Evolutionary conservation across 495 filamentous ascomycete species (phyloP), one percentile per base, ranked within the genome.

Genomic region (Penicillium atrosanguineum): DNA sequence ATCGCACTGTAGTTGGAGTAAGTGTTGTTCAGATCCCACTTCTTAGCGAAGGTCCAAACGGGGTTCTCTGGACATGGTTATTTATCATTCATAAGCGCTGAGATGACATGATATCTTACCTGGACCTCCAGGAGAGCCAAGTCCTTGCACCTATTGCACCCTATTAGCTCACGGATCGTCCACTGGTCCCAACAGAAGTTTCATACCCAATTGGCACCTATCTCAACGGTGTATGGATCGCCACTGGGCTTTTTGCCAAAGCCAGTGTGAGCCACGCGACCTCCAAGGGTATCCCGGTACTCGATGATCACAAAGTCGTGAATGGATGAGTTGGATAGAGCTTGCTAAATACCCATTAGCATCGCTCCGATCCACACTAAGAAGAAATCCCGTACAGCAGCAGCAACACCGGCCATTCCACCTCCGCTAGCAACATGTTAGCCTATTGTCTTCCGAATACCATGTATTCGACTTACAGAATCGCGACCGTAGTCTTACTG

Each of bases 351-450:
- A 6, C 14, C 14, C 9, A n/a, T 52, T 1, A 52, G 43, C 8
- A 26, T 28, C 21, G 29, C n/a, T 12, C 4, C 21, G 15, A 15
- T 15, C 1, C 36, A 15, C 12, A 25, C 7, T 6, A 19, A 20
- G 11, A 21, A 6, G 29, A 16, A 12, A 2, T 15, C 16, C 31
- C 68, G 44, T 65, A 79, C 77, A 26, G 85, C 85, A 20, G 86
- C 84, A n/a, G 84, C 84, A 41, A 88, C 85, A 23, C 86, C 86
- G 4, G 85, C 77, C 49, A 82, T 79, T 40, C 62, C 64, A 52
- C 61, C 62, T 37, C 64, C 64, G 19, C 64, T 62, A 7, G 6
- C 19, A 18, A 18, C 19, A 28, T 12, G 19, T 48, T 43, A 45
- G 29, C 7, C 28, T 38, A 18, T n/a, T 7, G 7, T 1, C 1